Percentiles rank a stretch among this genome's conserved stretches.
Conservation (phyloP, 345 rosid species). For the Viola odorata region DNA sequence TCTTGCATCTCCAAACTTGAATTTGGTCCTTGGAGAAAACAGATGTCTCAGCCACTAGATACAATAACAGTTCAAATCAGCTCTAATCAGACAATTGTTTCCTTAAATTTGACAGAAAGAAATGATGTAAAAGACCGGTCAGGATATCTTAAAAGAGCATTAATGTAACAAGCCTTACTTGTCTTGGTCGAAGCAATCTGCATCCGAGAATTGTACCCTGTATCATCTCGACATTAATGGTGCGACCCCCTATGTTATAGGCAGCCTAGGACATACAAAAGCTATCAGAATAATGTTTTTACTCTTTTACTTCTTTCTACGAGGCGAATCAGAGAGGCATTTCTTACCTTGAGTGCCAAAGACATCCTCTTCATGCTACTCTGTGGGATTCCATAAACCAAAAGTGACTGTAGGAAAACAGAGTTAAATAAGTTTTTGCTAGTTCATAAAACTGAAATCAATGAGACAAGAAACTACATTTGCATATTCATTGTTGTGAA, state of each 20-base stretch:
- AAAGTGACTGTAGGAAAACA: slow-evolving; percentile 44
- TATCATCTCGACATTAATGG: slow-evolving; percentile 54
- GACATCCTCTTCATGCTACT: slow-evolving; percentile 58
- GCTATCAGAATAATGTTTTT: slow-evolving; percentile 5
- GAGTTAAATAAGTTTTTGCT: background rate
- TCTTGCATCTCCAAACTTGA: slow-evolving; percentile 51
- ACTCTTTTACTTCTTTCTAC: background rate
- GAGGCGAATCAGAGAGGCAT: slow-evolving; percentile 3
- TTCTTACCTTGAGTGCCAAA: slow-evolving; percentile 58
- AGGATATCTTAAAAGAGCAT: background rate
- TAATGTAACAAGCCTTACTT: slow-evolving; percentile 30
- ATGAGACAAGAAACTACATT: background rate
- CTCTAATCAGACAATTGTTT: background rate
- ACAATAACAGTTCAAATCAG: slow-evolving; percentile 13
- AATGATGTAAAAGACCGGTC: too few relatives aligned
- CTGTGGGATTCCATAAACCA: slow-evolving; percentile 68
- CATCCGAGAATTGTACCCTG: slow-evolving; percentile 71
- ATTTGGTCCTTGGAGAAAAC: slow-evolving; percentile 49
- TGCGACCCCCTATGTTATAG: slow-evolving; percentile 75
- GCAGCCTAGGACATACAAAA: slow-evolving; percentile 50
- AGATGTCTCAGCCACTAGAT: slow-evolving; percentile 60
- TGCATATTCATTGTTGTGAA: slow-evolving; percentile 3
- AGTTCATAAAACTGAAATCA: background rate
- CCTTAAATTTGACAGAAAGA: background rate
- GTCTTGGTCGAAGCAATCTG: slow-evolving; percentile 71